phyloP scores from a whole-genome alignment of 345 rosid species.

The Conringia planisiliqua region DNA sequence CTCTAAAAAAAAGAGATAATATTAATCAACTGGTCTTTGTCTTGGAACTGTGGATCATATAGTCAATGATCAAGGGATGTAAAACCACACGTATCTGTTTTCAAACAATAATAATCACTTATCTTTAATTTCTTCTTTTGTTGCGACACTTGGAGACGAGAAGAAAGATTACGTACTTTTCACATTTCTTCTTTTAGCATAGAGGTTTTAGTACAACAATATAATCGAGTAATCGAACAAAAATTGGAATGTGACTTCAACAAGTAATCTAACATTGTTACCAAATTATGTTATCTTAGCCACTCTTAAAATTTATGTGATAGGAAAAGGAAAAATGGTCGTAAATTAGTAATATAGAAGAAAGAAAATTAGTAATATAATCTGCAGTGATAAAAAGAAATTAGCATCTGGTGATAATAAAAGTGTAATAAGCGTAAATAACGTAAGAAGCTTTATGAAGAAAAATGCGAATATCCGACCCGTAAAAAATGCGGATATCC shows the following conservation, averaged over 20 bases:
- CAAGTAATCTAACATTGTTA: background rate
- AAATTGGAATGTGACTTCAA: background rate
- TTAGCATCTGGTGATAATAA: background rate
- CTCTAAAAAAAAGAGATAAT: background rate
- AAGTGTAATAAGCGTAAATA: background rate
- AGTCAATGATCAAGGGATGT: background rate
- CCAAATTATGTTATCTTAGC: background rate
- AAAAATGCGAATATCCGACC: conserved; percentile 37
- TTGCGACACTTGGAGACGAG: background rate
- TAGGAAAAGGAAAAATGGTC: background rate
- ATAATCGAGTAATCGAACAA: background rate
- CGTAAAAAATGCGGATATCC: conserved; percentile 31
- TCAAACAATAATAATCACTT: background rate
- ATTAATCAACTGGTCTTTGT: background rate
- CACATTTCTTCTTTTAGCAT: background rate
- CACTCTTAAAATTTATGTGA: too few species aligned
- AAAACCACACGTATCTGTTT: background rate
- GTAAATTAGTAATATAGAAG: background rate
- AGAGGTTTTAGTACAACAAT: background rate
- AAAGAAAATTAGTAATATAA: background rate
- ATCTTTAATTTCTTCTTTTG: background rate
- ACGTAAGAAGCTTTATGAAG: conserved; percentile 2
- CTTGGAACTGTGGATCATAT: background rate
- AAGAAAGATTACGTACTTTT: background rate
- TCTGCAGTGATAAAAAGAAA: background rate